Evolutionary conservation across 2,329 filamentous ascomycete species (phyloP).

Genomic region (Microsporum audouinii): DNA sequence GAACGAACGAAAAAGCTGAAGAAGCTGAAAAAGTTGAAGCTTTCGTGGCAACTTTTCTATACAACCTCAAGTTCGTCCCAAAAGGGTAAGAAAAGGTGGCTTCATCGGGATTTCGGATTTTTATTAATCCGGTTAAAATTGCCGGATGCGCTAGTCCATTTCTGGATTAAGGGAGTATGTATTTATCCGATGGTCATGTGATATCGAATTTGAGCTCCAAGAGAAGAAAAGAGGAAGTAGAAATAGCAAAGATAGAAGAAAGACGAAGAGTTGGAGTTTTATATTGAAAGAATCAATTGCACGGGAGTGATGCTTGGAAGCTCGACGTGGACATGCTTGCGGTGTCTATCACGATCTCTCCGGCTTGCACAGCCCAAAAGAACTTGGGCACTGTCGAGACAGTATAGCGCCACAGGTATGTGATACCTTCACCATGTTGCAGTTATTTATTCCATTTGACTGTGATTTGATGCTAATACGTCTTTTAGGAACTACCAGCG

Average conservation of each 20-base stretch:
- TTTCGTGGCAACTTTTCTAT: not conserved
- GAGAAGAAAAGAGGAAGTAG: not conserved
- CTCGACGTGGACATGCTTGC: slow-evolving; percentile 37
- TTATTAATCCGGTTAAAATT: not conserved
- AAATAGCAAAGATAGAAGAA: not conserved
- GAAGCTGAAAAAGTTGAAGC: not conserved
- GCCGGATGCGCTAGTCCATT: not conserved
- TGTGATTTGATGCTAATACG: not conserved
- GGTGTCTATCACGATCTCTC: slow-evolving; percentile 33
- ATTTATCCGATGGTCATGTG: not conserved
- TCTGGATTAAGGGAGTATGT: not conserved
- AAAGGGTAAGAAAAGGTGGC: slow-evolving; percentile 2
- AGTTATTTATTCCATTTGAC: not conserved
- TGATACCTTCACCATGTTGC: not conserved
- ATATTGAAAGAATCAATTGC: not conserved
- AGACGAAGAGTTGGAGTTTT: not conserved
- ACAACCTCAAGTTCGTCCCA: not conserved
- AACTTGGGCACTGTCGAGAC: slow-evolving; percentile 23
- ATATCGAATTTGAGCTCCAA: not conserved
- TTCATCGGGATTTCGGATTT: not conserved
- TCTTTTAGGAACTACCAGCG: not conserved
- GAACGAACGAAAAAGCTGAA: not conserved
- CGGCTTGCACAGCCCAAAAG: slow-evolving; percentile 23
- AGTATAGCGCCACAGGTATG: slow-evolving; percentile 7
- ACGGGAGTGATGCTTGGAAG: slow-evolving; percentile 28